Conservation (phyloP, 345 rosid genomes). For the Lepidium aucheri region DNA sequence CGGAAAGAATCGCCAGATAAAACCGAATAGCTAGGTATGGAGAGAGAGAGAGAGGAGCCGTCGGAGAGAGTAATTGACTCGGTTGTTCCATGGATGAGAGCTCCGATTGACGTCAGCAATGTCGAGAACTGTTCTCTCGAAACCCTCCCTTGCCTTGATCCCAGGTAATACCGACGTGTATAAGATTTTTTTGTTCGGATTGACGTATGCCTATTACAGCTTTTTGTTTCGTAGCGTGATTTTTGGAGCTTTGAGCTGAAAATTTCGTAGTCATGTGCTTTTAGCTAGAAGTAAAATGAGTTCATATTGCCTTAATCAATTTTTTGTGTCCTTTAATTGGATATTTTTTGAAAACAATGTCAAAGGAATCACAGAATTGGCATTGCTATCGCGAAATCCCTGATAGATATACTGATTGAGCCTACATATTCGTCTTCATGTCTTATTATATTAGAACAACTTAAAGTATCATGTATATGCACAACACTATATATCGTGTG, state of each 20-base stretch:
- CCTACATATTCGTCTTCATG: not conserved
- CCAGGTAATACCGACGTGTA: conserved; percentile 39
- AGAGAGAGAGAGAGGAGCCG: conserved; percentile 21
- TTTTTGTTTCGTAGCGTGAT: not conserved
- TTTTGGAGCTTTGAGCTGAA: not conserved
- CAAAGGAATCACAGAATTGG: too few relatives aligned
- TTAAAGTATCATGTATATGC: not conserved
- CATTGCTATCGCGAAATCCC: not conserved
- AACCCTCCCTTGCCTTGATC: conserved; percentile 65
- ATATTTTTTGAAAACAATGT: too few relatives aligned
- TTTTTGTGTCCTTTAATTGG: too few relatives aligned
- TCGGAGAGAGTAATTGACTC: conserved; percentile 33
- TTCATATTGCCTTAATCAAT: not conserved
- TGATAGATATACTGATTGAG: not conserved
- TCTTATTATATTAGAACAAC: not conserved
- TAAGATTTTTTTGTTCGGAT: not conserved
- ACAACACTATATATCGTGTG: not conserved
- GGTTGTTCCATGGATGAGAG: conserved; percentile 91
- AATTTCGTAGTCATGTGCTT: not conserved
- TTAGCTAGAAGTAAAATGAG: not conserved
- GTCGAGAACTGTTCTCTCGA: conserved; percentile 47
- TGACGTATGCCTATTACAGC: not conserved
- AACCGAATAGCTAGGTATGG: not conserved
- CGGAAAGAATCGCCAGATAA: not conserved
- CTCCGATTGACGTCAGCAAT: conserved; percentile 55